Percentiles rank a stretch among this genome's conserved stretches.
These are phyloP conservation scores for Staphylotrichum tortipilum DNA, from an alignment of 495 filamentous ascomycete genomes.

Conservation along the genomic window DNA sequence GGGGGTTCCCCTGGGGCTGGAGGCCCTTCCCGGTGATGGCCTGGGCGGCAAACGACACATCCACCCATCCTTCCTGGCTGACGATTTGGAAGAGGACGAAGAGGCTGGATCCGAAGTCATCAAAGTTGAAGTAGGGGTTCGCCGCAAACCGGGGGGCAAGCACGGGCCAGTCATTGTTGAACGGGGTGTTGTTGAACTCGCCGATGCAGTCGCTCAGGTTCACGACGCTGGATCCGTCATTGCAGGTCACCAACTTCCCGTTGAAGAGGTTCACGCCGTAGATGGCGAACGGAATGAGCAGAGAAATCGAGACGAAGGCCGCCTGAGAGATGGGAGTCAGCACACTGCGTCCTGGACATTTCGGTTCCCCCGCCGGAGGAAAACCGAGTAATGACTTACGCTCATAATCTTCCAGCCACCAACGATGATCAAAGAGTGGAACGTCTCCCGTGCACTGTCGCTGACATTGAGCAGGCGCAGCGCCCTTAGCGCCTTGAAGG, in stretches of 20 bases:
- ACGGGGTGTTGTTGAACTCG: conserved; percentile 71
- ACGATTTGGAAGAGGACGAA: conserved; percentile 99
- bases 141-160: conserved; percentile 68
- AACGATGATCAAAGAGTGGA: conserved; percentile 90
- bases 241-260: conserved; percentile 71
- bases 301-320: conserved; percentile 85
- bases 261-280: conserved; percentile 91
- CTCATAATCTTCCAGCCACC: conserved; percentile 84
- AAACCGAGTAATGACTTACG: conserved; percentile 32
- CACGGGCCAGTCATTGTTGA: conserved; percentile 62
- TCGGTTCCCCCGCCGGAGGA: no score
- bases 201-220: conserved; percentile 68
- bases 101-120: conserved; percentile 82
- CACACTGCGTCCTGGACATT: not conserved
- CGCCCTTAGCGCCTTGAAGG: conserved; percentile 96
- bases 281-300: conserved; percentile 92
- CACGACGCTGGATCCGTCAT: conserved; percentile 53
- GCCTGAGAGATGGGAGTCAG: conserved; percentile 38
- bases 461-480: conserved; percentile 89
- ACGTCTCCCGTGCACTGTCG: conserved; percentile 90
- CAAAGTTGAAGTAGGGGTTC: conserved; percentile 87
- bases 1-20: conserved; percentile 57
- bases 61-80: conserved; percentile 94
- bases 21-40: conserved; percentile 65
- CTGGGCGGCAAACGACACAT: conserved; percentile 78